Evolutionary conservation across 1,139 yeast genomes (phyloP).

Genomic region (Yamadazyma songkhlaensis): DNA sequence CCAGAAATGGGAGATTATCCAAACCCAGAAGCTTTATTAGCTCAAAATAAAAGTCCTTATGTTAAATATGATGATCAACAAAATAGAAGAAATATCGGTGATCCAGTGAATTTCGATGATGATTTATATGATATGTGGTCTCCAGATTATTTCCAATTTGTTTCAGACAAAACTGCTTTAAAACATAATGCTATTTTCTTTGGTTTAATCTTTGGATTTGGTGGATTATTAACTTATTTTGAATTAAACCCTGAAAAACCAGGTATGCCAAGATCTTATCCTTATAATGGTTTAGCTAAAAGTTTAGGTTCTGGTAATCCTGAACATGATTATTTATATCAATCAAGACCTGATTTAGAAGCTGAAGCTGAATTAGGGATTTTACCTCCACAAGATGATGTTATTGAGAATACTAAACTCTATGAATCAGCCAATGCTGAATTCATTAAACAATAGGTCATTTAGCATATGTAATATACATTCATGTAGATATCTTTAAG

Average conservation of each 20-base stretch:
- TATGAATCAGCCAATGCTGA: slow-evolving; percentile 38
- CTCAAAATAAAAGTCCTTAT: slow-evolving; percentile 68
- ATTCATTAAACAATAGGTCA: slow-evolving; percentile 23
- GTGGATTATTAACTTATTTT: slow-evolving; percentile 51
- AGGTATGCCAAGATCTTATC: slow-evolving; percentile 74
- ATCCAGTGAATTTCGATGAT: slow-evolving; percentile 67
- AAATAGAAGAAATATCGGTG: slow-evolving; percentile 73
- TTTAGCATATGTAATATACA: slow-evolving; percentile 3
- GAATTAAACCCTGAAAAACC: slow-evolving; percentile 72
- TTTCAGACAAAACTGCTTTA: slow-evolving; percentile 61
- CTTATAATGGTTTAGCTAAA: slow-evolving; percentile 71
- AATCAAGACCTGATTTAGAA: slow-evolving; percentile 39
- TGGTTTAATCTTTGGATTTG: slow-evolving; percentile 53
- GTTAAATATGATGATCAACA: slow-evolving; percentile 78
- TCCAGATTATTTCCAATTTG: slow-evolving; percentile 69
- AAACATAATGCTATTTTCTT: slow-evolving; percentile 53
- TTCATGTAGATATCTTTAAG: too few species aligned
- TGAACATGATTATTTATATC: slow-evolving; percentile 44
- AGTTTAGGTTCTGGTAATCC: slow-evolving; percentile 64
- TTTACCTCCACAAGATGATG: slow-evolving; percentile 30
- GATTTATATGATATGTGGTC: slow-evolving; percentile 85
- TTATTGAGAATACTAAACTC: slow-evolving; percentile 28
- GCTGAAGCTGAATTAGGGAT: slow-evolving; percentile 42
- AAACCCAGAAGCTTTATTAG: slow-evolving; percentile 45
- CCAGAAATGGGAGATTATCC: slow-evolving; percentile 49